These are phyloP conservation scores for Botrytis fabae DNA, from an alignment of 2,329 filamentous ascomycete species.

Conservation along the genomic window DNA sequence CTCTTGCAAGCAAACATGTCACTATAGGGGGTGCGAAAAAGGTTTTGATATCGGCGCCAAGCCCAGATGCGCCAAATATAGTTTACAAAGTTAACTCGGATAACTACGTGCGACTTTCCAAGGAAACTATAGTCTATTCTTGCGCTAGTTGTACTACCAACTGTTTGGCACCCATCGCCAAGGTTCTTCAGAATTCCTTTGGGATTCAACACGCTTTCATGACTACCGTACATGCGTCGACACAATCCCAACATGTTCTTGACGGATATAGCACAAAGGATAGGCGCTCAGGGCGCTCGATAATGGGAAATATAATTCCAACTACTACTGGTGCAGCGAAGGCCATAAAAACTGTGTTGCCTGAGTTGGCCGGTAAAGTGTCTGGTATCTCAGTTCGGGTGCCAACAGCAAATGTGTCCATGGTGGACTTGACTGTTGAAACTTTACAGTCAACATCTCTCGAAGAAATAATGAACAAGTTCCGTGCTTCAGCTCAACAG, in stretches of 20 bases:
- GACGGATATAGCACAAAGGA: neutral
- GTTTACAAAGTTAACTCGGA: neutral
- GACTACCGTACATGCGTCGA: neutral
- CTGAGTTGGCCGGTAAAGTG: neutral
- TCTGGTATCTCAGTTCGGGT: neutral
- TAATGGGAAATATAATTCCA: neutral
- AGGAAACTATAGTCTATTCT: neutral
- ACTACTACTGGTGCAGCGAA: neutral
- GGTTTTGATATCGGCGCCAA: neutral
- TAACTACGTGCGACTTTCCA: neutral
- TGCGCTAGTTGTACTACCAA: neutral
- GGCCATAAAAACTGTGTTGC: neutral
- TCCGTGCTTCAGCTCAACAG: neutral
- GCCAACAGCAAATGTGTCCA: neutral
- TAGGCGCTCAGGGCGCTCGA: neutral
- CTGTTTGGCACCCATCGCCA: neutral
- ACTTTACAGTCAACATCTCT: neutral
- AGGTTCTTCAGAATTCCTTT: neutral
- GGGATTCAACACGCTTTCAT: neutral
- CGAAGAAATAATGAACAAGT: neutral
- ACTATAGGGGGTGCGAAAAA: neutral
- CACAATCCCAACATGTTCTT: neutral
- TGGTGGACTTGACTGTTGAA: neutral
- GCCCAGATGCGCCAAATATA: neutral
- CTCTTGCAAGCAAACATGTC: neutral